phyloP scores from a whole-genome alignment of 192 early-diverging fungal species.

The Bifiguratus adelaidae region DNA sequence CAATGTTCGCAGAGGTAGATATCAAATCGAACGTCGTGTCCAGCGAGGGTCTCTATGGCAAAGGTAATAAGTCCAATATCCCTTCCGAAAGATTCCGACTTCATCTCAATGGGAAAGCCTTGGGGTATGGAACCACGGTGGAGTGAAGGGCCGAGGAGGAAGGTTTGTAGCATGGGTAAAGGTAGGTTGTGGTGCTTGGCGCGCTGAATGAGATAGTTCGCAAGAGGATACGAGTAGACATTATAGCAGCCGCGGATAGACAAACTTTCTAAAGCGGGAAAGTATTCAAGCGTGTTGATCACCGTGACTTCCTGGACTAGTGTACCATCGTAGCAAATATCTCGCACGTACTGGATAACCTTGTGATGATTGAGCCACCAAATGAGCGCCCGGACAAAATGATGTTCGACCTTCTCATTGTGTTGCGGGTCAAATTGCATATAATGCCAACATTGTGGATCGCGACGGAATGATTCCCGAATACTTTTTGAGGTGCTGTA shows the following conservation, averaged over 20 bases:
- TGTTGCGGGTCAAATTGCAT: not conserved
- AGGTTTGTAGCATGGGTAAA: not conserved
- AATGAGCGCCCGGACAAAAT: not conserved
- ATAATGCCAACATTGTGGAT: not conserved
- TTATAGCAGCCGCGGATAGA: constrained; percentile 3
- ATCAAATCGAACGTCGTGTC: constrained; percentile 9
- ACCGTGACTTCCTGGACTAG: constrained; percentile 6
- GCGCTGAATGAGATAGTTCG: constrained; percentile 1
- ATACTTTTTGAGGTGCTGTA: not conserved
- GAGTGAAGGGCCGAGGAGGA: constrained; percentile 2
- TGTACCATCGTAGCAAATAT: constrained; percentile 2
- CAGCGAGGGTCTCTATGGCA: constrained; percentile 4
- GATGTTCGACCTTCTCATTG: constrained; percentile 4
- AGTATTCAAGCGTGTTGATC: constrained; percentile 6
- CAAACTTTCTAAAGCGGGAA: not conserved
- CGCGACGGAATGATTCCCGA: not conserved
- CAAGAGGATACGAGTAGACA: constrained; percentile 3
- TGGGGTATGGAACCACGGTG: constrained; percentile 3
- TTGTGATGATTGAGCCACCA: not conserved
- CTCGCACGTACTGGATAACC: not conserved
- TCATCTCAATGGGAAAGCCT: not conserved
- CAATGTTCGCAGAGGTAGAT: constrained; percentile 5
- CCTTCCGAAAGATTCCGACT: constrained; percentile 4
- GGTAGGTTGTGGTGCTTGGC: not conserved
- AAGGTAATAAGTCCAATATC: constrained; percentile 6